phyloP scores from a whole-genome alignment of 2,329 filamentous ascomycete genomes.

The Polychaeton citri region DNA sequence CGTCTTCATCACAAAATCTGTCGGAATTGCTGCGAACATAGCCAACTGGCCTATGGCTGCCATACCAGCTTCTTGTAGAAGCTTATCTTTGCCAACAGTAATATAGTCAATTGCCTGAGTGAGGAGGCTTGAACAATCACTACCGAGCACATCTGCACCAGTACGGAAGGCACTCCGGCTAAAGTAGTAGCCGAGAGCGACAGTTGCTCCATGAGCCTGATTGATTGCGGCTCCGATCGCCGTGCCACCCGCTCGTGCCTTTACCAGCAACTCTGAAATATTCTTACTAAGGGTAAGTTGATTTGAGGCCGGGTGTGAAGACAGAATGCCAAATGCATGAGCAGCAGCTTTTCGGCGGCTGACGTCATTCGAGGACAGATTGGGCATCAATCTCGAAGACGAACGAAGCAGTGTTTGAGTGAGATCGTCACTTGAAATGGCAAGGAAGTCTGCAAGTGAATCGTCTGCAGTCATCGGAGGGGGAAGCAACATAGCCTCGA shows the following conservation, averaged over 20 bases:
- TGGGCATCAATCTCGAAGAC: constrained; percentile 40
- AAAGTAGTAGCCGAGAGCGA: constrained; percentile 44
- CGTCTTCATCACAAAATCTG: too few species aligned
- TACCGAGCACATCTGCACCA: background rate
- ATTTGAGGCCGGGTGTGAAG: constrained; percentile 42
- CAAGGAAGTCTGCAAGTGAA: constrained; percentile 39
- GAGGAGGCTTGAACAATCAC: background rate
- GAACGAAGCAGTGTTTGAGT: constrained; percentile 38
- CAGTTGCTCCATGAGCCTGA: constrained; percentile 46
- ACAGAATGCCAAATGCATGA: constrained; percentile 62
- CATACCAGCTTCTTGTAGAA: constrained; percentile 44
- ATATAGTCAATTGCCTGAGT: constrained; percentile 25
- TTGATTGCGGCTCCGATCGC: constrained; percentile 48
- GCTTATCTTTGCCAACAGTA: constrained; percentile 37
- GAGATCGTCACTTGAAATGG: constrained; percentile 40
- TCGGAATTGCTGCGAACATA: constrained; percentile 45
- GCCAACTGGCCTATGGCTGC: constrained; percentile 48
- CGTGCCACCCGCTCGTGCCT: constrained; percentile 39
- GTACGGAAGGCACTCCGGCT: constrained; percentile 42
- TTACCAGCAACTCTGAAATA: constrained; percentile 34
- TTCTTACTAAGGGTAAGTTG: constrained; percentile 26
- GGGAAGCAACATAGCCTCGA: constrained; percentile 26
- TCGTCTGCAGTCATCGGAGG: constrained; percentile 3
- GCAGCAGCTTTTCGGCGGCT: constrained; percentile 54
- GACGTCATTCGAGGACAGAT: constrained; percentile 59